A percentile compares a stretch with the other conserved stretches of the same genome.
Conservation (phyloP, 2,329 filamentous ascomycete genomes). For the Aspergillus novofumigatus region DNA sequence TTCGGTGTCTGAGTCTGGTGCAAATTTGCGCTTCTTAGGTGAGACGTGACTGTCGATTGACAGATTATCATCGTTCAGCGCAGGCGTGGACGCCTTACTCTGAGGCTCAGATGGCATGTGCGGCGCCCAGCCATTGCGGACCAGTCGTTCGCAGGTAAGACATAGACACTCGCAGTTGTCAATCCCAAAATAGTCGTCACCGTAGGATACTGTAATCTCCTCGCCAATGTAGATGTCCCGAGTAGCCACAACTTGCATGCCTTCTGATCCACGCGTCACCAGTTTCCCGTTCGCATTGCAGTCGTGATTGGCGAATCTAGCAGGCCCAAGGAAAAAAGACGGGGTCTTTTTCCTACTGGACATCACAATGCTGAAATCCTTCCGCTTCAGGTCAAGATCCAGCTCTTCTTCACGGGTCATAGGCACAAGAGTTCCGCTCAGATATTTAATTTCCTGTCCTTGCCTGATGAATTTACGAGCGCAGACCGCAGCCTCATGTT, state of each 20-base stretch:
- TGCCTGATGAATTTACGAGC: conserved; percentile 74
- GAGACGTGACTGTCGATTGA: conserved; percentile 13
- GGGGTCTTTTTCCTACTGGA: conserved; percentile 87
- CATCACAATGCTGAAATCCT: conserved; percentile 96
- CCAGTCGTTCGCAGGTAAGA: conserved; percentile 71
- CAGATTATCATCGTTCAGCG: conserved; percentile 21
- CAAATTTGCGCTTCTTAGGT: conserved; percentile 27
- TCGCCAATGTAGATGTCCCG: conserved; percentile 80
- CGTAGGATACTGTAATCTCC: conserved; percentile 95
- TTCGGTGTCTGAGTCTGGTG: conserved; percentile 26
- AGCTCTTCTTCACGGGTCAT: conserved; percentile 90
- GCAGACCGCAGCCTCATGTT: conserved; percentile 81
- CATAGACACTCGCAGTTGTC: conserved; percentile 95
- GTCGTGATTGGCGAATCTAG: conserved; percentile 95
- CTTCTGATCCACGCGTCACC: conserved; percentile 75
- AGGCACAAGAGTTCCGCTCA: conserved; percentile 84
- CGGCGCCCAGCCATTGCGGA: conserved; percentile 77
- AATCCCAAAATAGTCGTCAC: conserved; percentile 91
- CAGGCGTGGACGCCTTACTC: conserved; percentile 32
- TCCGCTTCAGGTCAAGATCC: conserved; percentile 72
- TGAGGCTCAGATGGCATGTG: conserved; percentile 34
- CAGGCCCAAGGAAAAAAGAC: conserved; percentile 89
- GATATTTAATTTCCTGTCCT: conserved; percentile 84
- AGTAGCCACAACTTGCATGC: conserved; percentile 85
- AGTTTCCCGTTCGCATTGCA: conserved; percentile 88